phyloP scores from a whole-genome alignment of 495 filamentous ascomycete species.

The Xylaria telfairii region DNA sequence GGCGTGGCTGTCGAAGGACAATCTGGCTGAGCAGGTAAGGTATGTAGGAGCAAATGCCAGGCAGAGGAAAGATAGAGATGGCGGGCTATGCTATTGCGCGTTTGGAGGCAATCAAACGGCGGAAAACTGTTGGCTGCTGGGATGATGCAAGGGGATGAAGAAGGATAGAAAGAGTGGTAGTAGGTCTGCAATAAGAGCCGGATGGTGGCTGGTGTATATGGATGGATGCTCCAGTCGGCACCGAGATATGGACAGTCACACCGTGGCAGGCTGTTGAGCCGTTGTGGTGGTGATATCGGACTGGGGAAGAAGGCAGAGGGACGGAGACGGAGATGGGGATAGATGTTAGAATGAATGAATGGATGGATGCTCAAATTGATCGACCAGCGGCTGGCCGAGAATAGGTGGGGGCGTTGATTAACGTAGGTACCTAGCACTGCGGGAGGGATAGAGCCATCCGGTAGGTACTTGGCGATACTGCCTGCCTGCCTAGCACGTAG shows the following conservation, averaged over 20 bases:
- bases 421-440: background rate
- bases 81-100: conserved; percentile 12
- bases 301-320: conserved; percentile 20
- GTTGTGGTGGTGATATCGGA: conserved; percentile 23
- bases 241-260: conserved; percentile 13
- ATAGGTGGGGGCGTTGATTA: background rate
- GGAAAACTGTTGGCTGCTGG: background rate
- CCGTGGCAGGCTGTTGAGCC: conserved; percentile 19
- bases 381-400: conserved; percentile 9
- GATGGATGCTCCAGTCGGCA: background rate
- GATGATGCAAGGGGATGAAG: conserved; percentile 7
- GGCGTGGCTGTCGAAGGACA: background rate
- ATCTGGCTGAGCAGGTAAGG: background rate
- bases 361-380: conserved; percentile 25
- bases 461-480: background rate
- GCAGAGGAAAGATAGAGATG: conserved; percentile 11
- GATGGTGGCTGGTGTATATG: background rate
- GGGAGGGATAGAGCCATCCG: background rate
- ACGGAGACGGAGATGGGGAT: conserved; percentile 31
- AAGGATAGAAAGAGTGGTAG: conserved; percentile 11
- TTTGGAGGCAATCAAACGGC: conserved; percentile 14
- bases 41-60: conserved; percentile 7
- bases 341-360: conserved; percentile 18
- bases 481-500: no score
- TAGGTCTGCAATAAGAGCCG: conserved; percentile 15